Evolutionary conservation across 1,284 basidiomycete species (phyloP).

Genomic region (Microbotryum intermedium): DNA sequence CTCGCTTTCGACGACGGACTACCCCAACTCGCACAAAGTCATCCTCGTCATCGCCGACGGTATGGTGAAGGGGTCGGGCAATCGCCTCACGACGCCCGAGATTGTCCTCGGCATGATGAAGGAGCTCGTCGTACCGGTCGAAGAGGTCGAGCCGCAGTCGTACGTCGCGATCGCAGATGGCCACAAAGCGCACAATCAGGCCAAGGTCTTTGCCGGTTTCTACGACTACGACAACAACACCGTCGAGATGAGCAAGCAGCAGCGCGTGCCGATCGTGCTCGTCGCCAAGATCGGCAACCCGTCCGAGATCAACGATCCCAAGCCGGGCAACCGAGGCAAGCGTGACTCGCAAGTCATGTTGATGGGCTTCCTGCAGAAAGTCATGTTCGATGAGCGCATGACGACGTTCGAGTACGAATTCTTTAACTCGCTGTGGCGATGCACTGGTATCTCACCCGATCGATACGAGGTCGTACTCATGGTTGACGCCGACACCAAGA

Average conservation of each 20-base stretch:
- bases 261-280: slow-evolving; percentile 88
- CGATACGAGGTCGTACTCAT: slow-evolving; percentile 43
- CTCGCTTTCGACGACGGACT: slow-evolving; percentile 95
- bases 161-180: slow-evolving; percentile 99
- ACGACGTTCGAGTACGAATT: slow-evolving; percentile 45
- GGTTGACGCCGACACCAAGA: slow-evolving; percentile 45
- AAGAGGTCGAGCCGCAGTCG: slow-evolving; percentile 87
- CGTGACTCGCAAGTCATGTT: slow-evolving; percentile 84
- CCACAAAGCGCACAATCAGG: slow-evolving; percentile 98
- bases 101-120: slow-evolving; percentile 97
- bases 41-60: slow-evolving; percentile 95
- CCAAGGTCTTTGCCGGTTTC: slow-evolving; percentile 95
- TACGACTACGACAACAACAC: slow-evolving; percentile 93
- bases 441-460: slow-evolving; percentile 43
- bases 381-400: slow-evolving; percentile 47
- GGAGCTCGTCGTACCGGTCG: slow-evolving; percentile 72
- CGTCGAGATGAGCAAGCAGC: slow-evolving; percentile 87
- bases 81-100: slow-evolving; percentile 79
- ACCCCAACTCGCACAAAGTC: slow-evolving; percentile 95
- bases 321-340: slow-evolving; percentile 97
- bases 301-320: slow-evolving; percentile 73
- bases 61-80: slow-evolving; percentile 93
- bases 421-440: slow-evolving; percentile 45
- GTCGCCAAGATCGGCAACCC: slow-evolving; percentile 93
- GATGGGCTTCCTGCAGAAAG: slow-evolving; percentile 45